Base-by-base conservation (phyloP, 768 basidiomycete species). In the Baorangia bicolor region DNA sequence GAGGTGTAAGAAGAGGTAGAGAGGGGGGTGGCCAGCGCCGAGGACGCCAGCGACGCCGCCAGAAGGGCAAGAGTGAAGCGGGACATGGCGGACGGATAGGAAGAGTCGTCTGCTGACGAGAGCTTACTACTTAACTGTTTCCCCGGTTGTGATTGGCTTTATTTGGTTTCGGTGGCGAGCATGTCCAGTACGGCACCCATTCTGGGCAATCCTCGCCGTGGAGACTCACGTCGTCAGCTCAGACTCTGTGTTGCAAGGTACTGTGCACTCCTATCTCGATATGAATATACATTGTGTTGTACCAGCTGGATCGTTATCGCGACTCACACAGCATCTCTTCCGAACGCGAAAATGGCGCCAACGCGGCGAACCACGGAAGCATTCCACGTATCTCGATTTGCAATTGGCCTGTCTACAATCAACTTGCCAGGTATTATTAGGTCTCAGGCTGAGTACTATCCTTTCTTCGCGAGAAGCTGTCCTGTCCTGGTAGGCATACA, bases 11-110 rank as follows among this genome's bases (percentile, higher is more conserved):
- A 58, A 49, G 67, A 64, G 21, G 79, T 81, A 35, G 81, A 81
- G 53, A 81, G 78, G 23, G 79, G 79, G 2, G 68, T 71, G 21
- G 78, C 76, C 25, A 73, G 48, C 28, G 58, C 69, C 2, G 69
- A 60, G 62, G 72, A 69, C 55, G 69, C 73, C 49, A 78, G 56
- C 56, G 74, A 72, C 62, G 66, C 75, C 55, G 70, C 77, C 61
- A 77, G 57, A 14, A 80, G 56, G 27, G 71, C 62, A 25, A 74
- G 58, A 48, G 64, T 51, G 41, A 77, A 31, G 13, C 66, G 68
- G 50, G 71, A 70, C 68, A 76, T 75, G 69, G 38, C 69, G 57
- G 73, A 23, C 51, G 61, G 59, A 59, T 58, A 49, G 41, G 54
- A 59, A 60, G 53, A 58, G 51, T 23, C 2, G 35, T 44, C 57